phyloP scores from a whole-genome alignment of 2,329 filamentous ascomycete genomes.

The Diplocarpon mali region DNA sequence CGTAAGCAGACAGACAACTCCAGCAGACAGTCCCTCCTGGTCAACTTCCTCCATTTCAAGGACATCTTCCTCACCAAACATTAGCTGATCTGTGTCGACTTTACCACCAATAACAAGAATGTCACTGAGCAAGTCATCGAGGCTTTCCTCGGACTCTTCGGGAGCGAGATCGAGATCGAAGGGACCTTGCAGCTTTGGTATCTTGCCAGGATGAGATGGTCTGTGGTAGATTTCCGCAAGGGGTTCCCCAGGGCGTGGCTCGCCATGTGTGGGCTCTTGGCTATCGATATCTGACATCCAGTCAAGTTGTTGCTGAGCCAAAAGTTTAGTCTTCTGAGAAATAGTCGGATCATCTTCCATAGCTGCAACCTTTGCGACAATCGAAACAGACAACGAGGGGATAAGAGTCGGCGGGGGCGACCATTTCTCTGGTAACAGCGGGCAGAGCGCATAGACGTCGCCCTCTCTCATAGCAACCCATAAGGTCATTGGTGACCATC shows the following conservation, averaged over 20 bases:
- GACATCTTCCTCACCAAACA: constrained; percentile 54
- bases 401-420: constrained; percentile 65
- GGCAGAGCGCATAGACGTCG: constrained; percentile 87
- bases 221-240: constrained; percentile 44
- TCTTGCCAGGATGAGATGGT: constrained; percentile 43
- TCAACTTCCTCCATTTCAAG: constrained; percentile 45
- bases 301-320: constrained; percentile 53
- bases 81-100: constrained; percentile 47
- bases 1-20: constrained; percentile 48
- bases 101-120: constrained; percentile 53
- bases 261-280: constrained; percentile 47
- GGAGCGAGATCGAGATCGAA: constrained; percentile 41
- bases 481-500: constrained; percentile 92
- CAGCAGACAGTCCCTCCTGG: constrained; percentile 47
- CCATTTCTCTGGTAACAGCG: constrained; percentile 80
- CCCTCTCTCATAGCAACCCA: constrained; percentile 95
- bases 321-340: constrained; percentile 40
- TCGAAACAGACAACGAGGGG: constrained; percentile 71
- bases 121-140: constrained; percentile 47
- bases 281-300: constrained; percentile 58
- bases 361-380: constrained; percentile 61
- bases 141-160: constrained; percentile 43
- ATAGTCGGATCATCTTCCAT: constrained; percentile 48
- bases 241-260: constrained; percentile 38
- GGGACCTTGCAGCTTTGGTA: constrained; percentile 51